Evolutionary conservation across 2,329 filamentous ascomycete species (phyloP), one percentile per base, ranked within the genome.

Genomic region (Botrytis paeoniae): DNA sequence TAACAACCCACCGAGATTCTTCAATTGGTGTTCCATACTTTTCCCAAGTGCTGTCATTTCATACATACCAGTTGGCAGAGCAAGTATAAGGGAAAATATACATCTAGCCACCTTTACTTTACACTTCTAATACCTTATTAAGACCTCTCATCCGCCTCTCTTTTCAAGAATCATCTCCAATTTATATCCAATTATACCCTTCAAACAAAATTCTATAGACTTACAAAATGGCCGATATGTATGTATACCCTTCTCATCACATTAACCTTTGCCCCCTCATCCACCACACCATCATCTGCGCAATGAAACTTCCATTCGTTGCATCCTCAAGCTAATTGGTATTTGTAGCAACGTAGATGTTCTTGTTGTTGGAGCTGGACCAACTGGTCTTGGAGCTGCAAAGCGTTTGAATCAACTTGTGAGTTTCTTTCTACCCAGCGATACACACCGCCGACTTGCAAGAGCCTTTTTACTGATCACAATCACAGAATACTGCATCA

Each of bases 351-450:
- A 94, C 81, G 94, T 98, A 83, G 96, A 99, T 85, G 92, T 99
- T 79, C 93, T 99, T 82, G 91, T 99, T 84, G 98, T 98, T 86
- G 96, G 96, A 82, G 95, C 95, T 85, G 96, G 96, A 82, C 96
- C 96, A 80, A 98, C 96, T 81, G 96, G 96, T 85, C 90, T 98
- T 79, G 96, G 96, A 88, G 96, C 96, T 83, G 96, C 96, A 80
- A 99, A 99, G 88, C 93, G 96, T 83, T 89, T 99, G 78, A 92
- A 98, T 85, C 96, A 99, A 85, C 91, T 98, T 82, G 96, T 98
- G 73, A 76, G 76, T 71, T 73, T 75, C 20, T 71, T n/a, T 59
- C 69, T 43, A 37, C 61, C 48, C 48, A n/a, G 12, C 25, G n/a
- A 29, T 57, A 57, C n/a, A 72, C 74, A 77, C 76, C 75, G 77